Conservation (phyloP, 768 basidiomycete species). For the Roridomyces roridus region DNA sequence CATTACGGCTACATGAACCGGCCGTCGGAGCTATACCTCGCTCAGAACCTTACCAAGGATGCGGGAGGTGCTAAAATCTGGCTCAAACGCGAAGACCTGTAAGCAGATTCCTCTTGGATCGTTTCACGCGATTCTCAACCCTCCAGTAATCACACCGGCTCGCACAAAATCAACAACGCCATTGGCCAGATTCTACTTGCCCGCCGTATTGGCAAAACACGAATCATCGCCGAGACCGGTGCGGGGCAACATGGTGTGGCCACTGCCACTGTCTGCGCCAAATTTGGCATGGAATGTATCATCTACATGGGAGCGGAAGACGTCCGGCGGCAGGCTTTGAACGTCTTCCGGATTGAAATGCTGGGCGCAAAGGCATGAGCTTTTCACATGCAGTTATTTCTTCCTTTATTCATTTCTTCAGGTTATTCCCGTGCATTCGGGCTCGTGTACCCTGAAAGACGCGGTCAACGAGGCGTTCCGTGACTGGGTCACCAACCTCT, state of each 20-base stretch:
- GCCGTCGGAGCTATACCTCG: conserved; percentile 90
- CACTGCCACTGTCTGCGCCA: conserved; percentile 97
- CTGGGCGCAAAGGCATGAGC: conserved; percentile 81
- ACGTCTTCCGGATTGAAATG: conserved; percentile 99
- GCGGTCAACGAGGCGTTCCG: conserved; percentile 98
- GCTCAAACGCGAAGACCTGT: conserved; percentile 96
- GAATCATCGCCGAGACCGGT: conserved; percentile 98
- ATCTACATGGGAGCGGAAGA: conserved; percentile 99
- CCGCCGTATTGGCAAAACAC: conserved; percentile 90
- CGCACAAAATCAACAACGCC: conserved; percentile 99
- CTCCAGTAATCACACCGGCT: conserved; percentile 92
- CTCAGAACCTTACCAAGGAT: conserved; percentile 87
- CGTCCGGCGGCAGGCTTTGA: conserved; percentile 92
- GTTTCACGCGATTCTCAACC: neutral
- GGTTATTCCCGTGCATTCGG: conserved; percentile 94
- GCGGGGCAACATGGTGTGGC: conserved; percentile 99
- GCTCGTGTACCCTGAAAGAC: conserved; percentile 95
- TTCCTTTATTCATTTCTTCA: conserved; percentile 33
- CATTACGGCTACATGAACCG: conserved; percentile 95
- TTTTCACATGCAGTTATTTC: neutral
- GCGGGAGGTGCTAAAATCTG: conserved; percentile 96
- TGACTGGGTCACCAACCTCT: conserved; percentile 97
- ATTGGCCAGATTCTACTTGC: conserved; percentile 98
- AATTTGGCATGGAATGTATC: conserved; percentile 93
- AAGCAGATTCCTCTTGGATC: conserved; percentile 31